These are phyloP conservation scores for Combretum micranthum DNA, from an alignment of 345 rosid genomes.

Conservation along the genomic window DNA sequence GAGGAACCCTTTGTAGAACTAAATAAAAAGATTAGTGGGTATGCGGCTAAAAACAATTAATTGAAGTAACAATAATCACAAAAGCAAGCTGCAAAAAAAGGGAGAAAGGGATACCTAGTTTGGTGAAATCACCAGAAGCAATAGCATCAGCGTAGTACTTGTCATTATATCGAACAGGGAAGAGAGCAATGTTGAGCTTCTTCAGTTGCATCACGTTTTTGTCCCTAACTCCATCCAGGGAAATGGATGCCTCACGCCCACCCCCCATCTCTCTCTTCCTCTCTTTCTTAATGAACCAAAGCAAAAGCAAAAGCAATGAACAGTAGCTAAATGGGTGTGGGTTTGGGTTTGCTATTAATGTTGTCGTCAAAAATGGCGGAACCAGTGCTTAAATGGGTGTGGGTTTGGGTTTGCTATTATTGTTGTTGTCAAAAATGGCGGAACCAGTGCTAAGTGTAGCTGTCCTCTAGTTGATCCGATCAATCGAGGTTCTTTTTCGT, in stretches of 20 bases:
- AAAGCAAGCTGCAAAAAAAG: not conserved
- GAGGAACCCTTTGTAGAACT: too few relatives aligned
- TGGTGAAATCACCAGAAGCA: constrained; percentile 83
- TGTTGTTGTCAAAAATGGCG: too few relatives aligned
- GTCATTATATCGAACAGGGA: constrained; percentile 92
- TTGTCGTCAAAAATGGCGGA: too few relatives aligned
- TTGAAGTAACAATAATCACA: not conserved
- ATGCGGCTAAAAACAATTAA: not conserved
- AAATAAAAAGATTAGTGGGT: too few relatives aligned
- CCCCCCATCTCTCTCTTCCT: constrained; percentile 44
- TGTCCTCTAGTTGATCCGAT: too few relatives aligned
- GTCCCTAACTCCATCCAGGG: constrained; percentile 90
- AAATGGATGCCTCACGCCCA: constrained; percentile 66
- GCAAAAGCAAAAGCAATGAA: too few relatives aligned
- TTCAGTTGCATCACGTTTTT: constrained; percentile 96
- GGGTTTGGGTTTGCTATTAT: too few relatives aligned
- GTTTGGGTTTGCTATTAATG: too few relatives aligned
- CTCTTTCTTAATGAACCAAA: not conserved
- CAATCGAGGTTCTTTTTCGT: too few relatives aligned
- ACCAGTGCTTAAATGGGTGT: too few relatives aligned
- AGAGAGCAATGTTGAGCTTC: constrained; percentile 87
- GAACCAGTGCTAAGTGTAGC: too few relatives aligned
- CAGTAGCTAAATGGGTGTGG: too few relatives aligned
- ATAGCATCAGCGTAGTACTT: constrained; percentile 87
- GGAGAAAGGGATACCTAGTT: constrained; percentile 45